phyloP scores from a whole-genome alignment of 768 basidiomycete genomes.

The Goffeauzyma gilvescens region DNA sequence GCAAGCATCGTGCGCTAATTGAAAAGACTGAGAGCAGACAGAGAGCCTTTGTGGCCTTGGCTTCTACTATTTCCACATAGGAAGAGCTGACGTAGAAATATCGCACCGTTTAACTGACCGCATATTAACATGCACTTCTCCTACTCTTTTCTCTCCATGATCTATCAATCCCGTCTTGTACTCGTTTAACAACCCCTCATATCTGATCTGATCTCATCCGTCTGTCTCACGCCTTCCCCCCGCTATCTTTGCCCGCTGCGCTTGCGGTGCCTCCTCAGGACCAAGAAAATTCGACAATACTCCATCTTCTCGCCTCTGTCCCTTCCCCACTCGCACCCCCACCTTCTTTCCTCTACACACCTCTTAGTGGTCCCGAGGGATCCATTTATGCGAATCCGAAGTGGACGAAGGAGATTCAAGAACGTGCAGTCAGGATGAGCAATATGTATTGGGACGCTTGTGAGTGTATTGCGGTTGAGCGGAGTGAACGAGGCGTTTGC shows the following conservation, averaged over 20 bases:
- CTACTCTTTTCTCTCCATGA: too few relatives aligned
- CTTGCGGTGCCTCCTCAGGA: conserved; percentile 41
- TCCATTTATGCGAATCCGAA: conserved; percentile 20
- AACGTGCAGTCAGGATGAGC: conserved; percentile 5
- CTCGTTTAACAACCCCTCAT: too few relatives aligned
- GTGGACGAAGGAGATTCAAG: background rate
- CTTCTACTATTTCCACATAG: background rate
- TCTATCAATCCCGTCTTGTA: too few relatives aligned
- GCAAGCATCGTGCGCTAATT: too few relatives aligned
- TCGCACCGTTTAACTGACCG: too few relatives aligned
- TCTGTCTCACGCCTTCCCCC: conserved; percentile 11
- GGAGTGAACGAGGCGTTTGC: too few relatives aligned
- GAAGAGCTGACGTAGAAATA: background rate
- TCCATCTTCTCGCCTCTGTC: conserved; percentile 77
- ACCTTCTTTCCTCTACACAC: too few relatives aligned
- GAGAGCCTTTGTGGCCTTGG: too few relatives aligned
- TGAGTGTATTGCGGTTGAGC: conserved; percentile 1
- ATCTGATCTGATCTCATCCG: conserved; percentile 8
- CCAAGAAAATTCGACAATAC: conserved; percentile 75
- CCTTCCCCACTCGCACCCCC: conserved; percentile 37
- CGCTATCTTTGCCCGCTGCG: conserved; percentile 9
- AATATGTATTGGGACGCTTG: conserved; percentile 10
- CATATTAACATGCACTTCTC: too few relatives aligned
- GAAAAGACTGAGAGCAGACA: too few relatives aligned
- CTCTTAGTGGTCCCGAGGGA: too few relatives aligned